phyloP scores from a whole-genome alignment of 2,329 filamentous ascomycete genomes.

The Rutstroemia sp. region DNA sequence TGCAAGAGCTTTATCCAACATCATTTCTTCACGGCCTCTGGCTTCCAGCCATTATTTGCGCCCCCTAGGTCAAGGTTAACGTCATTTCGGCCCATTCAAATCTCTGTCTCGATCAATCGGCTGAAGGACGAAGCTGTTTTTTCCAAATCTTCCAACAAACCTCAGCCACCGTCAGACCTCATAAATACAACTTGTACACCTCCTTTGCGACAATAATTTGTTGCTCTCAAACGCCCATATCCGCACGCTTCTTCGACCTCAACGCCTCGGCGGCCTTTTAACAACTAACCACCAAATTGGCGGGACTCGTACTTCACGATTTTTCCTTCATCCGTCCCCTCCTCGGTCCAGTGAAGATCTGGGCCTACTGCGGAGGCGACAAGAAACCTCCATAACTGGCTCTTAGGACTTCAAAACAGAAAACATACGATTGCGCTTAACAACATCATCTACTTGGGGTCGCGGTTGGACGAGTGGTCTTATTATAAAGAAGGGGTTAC shows the following conservation, averaged over 20 bases:
- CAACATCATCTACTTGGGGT: slow-evolving; percentile 8
- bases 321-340: slow-evolving; percentile 79
- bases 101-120: background rate
- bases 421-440: slow-evolving; percentile 12
- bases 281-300: slow-evolving; percentile 74
- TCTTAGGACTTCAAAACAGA: slow-evolving; percentile 2
- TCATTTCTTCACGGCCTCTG: background rate
- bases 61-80: background rate
- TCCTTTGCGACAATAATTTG: background rate
- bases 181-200: background rate
- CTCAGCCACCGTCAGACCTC: background rate
- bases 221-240: background rate
- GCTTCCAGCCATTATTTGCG: background rate
- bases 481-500: slow-evolving; percentile 9
- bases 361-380: slow-evolving; percentile 95
- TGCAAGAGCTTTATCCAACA: background rate
- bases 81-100: background rate
- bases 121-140: background rate
- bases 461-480: slow-evolving; percentile 17
- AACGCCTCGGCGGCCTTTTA: slow-evolving; percentile 28
- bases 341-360: slow-evolving; percentile 73
- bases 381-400: slow-evolving; percentile 94
- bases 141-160: background rate
- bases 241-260: background rate
- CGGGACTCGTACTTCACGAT: slow-evolving; percentile 67